phyloP scores from a whole-genome alignment of 2,329 filamentous ascomycete species.

The Parasarocladium wereldwijsianum region DNA sequence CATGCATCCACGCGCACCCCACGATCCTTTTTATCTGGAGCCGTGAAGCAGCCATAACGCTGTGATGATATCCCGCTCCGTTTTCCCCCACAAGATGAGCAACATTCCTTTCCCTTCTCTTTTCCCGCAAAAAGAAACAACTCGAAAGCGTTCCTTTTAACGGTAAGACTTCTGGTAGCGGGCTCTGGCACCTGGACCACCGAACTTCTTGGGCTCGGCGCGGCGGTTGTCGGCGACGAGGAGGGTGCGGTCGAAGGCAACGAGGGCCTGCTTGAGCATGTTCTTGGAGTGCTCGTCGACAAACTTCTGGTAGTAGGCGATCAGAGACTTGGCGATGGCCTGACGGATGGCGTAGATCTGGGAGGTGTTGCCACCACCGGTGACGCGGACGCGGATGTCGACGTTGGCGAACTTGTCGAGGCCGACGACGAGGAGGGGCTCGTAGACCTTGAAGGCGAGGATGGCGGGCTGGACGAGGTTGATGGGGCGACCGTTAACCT shows the following conservation, averaged over 20 bases:
- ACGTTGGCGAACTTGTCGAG: conserved; percentile 94
- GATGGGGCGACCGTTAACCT: conserved; percentile 97
- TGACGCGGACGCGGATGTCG: conserved; percentile 94
- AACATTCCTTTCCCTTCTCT: conserved; percentile 7
- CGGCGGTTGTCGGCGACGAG: conserved; percentile 98
- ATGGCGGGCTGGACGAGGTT: conserved; percentile 89
- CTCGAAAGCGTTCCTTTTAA: conserved; percentile 39
- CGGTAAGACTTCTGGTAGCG: conserved; percentile 99
- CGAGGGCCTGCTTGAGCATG: conserved; percentile 92
- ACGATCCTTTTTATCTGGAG: conserved; percentile 1
- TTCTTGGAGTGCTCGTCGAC: conserved; percentile 99
- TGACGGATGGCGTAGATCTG: conserved; percentile 98
- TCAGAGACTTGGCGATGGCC: conserved; percentile 74
- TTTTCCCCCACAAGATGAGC: too few relatives aligned
- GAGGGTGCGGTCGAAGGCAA: conserved; percentile 91
- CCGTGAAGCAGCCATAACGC: conserved; percentile 4
- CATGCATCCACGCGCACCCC: conserved; percentile 4
- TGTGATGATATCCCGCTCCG: background rate
- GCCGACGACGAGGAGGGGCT: conserved; percentile 92
- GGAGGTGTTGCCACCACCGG: conserved; percentile 93
- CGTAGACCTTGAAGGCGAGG: conserved; percentile 99
- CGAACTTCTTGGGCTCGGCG: conserved; percentile 98
- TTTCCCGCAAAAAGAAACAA: conserved; percentile 4
- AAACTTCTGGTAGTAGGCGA: conserved; percentile 97
- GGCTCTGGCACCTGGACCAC: conserved; percentile 83